Percentiles rank a stretch among this genome's conserved stretches.
Evolutionary conservation across 2,329 filamentous ascomycete species (phyloP).

Genomic region (Sclerotinia spermophila): DNA sequence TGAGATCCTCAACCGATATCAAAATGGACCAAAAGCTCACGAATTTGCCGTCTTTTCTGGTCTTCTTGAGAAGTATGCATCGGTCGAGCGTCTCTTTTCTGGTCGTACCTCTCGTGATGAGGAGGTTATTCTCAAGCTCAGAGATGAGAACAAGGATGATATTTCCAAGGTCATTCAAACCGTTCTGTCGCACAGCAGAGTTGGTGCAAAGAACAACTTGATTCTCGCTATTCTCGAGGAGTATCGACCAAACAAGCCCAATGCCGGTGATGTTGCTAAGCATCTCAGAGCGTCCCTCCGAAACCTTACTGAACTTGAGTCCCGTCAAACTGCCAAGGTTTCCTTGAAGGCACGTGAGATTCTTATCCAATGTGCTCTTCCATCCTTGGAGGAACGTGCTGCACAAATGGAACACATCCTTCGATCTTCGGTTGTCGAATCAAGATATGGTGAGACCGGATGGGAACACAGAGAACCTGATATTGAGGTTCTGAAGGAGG

Average conservation of each 20-base stretch:
- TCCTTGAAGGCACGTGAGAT: constrained; percentile 96
- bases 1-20: constrained; percentile 74
- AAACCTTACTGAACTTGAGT: constrained; percentile 87
- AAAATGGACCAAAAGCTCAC: constrained; percentile 83
- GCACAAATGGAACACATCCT: constrained; percentile 99
- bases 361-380: constrained; percentile 93
- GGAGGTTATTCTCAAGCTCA: constrained; percentile 86
- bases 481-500: constrained; percentile 89
- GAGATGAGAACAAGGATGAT: constrained; percentile 95
- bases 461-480: constrained; percentile 95
- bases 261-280: constrained; percentile 82
- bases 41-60: constrained; percentile 79
- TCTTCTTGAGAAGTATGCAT: constrained; percentile 77
- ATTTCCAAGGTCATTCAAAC: constrained; percentile 79
- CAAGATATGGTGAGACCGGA: constrained; percentile 93
- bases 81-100: constrained; percentile 84
- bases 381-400: constrained; percentile 90
- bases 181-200: constrained; percentile 89
- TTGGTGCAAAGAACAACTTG: constrained; percentile 90
- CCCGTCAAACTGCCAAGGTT: constrained; percentile 81
- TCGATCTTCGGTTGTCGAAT: constrained; percentile 90
- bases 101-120: constrained; percentile 83
- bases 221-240: constrained; percentile 87
- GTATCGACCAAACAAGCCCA: constrained; percentile 92
- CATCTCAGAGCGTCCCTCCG: constrained; percentile 79